These are phyloP conservation scores for Magnolia changhungtana DNA, from an alignment of 164 flowering plant species.

Conservation along the genomic window DNA sequence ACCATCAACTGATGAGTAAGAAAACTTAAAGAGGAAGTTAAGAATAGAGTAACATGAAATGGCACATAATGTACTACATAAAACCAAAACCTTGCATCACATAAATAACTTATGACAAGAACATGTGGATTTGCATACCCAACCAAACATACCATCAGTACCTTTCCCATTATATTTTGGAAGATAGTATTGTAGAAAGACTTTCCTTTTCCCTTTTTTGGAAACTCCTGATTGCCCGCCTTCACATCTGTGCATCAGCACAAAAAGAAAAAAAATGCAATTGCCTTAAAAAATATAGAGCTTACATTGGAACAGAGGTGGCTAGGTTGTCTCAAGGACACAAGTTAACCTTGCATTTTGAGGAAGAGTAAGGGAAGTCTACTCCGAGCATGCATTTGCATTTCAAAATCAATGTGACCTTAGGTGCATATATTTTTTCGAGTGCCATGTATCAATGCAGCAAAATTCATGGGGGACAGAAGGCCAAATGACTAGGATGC, in stretches of 20 bases:
- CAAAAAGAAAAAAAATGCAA: background rate
- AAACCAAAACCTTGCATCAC: background rate
- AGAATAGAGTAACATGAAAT: background rate
- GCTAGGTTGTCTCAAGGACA: background rate
- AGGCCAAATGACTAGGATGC: background rate
- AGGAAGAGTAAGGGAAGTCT: no score
- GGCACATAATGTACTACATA: background rate
- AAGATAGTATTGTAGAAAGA: slow-evolving; percentile 43
- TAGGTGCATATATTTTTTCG: background rate
- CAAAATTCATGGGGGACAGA: background rate
- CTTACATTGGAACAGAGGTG: no score
- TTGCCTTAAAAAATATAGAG: no score
- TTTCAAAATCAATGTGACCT: no score
- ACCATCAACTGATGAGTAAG: no score
- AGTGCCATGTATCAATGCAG: background rate
- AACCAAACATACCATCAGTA: background rate
- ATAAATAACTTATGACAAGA: background rate
- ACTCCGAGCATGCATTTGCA: no score
- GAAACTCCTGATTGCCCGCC: slow-evolving; percentile 50
- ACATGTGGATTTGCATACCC: background rate
- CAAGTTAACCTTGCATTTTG: background rate
- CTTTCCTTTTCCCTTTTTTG: slow-evolving; percentile 46
- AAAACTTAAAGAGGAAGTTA: no score
- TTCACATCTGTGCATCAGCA: slow-evolving; percentile 65
- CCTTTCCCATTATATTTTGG: slow-evolving; percentile 31